Percentiles rank a stretch among this genome's conserved stretches.
These are phyloP conservation scores for Purpureocillium lavendulum DNA, from an alignment of 2,329 filamentous ascomycete species.

Conservation along the genomic window DNA sequence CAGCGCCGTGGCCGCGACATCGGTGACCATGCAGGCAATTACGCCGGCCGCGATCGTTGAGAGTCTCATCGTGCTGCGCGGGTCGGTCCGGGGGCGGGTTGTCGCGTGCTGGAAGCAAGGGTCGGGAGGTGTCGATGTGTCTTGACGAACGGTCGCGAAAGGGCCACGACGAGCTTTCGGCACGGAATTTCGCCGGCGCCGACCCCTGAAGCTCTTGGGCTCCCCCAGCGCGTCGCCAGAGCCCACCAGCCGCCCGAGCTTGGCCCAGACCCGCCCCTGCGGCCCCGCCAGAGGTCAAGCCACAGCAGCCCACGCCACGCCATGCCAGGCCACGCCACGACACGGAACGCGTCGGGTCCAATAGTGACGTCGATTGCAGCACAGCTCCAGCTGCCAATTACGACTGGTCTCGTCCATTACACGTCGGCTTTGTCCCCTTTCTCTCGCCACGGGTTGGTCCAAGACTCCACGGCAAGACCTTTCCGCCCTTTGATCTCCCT, in stretches of 20 bases:
- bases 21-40: constrained; percentile 60
- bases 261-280: too few relatives aligned
- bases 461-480: too few relatives aligned
- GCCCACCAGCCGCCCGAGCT: background rate
- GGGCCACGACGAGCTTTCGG: constrained; percentile 12
- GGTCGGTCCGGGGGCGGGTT: constrained; percentile 11
- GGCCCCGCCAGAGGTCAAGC: background rate
- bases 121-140: constrained; percentile 19
- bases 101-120: constrained; percentile 17
- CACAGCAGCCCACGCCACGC: background rate
- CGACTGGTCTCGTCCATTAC: too few relatives aligned
- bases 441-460: too few relatives aligned
- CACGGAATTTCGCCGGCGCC: constrained; percentile 13
- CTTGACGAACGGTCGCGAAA: constrained; percentile 13
- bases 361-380: background rate
- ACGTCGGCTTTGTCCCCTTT: too few relatives aligned
- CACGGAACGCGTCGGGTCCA: background rate
- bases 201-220: constrained; percentile 3
- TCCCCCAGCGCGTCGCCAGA: background rate
- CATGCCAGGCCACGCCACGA: too few relatives aligned
- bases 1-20: constrained; percentile 78
- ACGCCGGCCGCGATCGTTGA: constrained; percentile 55
- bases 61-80: constrained; percentile 52
- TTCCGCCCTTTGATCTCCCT: too few relatives aligned
- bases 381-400: background rate